Evolutionary conservation across 2,329 filamentous ascomycete species (phyloP), one percentile per base, ranked within the genome.

Genomic region (Fusarium sp.): DNA sequence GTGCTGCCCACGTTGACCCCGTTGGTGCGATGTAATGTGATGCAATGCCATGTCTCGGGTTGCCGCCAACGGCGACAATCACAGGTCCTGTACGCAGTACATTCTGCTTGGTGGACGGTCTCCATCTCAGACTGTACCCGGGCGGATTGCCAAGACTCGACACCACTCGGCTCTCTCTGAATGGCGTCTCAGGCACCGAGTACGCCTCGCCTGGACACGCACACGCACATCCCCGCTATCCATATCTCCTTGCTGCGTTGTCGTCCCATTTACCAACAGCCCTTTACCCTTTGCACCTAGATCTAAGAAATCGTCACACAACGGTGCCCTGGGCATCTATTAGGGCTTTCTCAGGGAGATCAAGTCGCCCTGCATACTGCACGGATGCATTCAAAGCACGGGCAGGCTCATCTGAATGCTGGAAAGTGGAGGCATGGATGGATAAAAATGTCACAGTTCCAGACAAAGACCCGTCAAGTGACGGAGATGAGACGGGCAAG

Each of bases 41-140:
- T 76, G 73, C 63, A 71, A 66, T 63, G 68, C 63, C 62, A 64
- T 64, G 62, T 74, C 70, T 74, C 64, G 73, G 55, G 64, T 74
- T 55, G 61, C 64, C 65, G 69, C 68, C 64, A 62, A 70, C 65
- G 58, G 49, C 57, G 58, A 61, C 64, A 55, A 61, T 51, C 36
- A 49, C 17, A 66, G 57, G 44, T 46, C 24, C 27, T 44, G 35
- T 22, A 42, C 51, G 22, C 33, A 38, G 44, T 14, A 20, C 17
- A 53, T 17, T 29, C 17, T 33, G 49, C 27, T 35, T 38, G 24
- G 51, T 36, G 38, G 36, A 55, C 14, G 27, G 31, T 49, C 33
- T 12, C 46, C 20, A 17, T 40, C 20, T 55, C 38, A 59, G 62
- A 72, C 64, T 51, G 63, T 62, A 5, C 51, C 51, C 38, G 60